phyloP scores from a whole-genome alignment of 116 monocot species.

The Papilionanthe hybrid region DNA sequence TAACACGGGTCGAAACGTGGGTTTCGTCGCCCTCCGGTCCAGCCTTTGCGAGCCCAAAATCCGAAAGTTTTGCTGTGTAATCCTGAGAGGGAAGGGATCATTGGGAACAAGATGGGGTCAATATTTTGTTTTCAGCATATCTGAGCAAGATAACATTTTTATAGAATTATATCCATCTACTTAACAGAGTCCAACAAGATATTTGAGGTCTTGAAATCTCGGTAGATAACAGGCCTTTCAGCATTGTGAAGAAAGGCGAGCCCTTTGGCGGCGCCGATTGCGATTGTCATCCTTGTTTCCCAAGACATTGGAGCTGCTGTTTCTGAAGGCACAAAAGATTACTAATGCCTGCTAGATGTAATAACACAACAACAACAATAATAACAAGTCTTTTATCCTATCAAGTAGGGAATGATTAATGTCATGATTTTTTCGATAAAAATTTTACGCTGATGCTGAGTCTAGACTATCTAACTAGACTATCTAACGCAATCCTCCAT shows the following conservation, averaged over 20 bases:
- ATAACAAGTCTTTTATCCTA: too few relatives aligned
- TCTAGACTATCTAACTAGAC: too few relatives aligned
- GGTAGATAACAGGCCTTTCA: constrained; percentile 29
- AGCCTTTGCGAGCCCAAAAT: constrained; percentile 35
- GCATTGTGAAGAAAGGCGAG: constrained; percentile 31
- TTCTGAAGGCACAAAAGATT: constrained; percentile 5
- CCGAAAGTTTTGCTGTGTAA: constrained; percentile 26
- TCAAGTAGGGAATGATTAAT: too few relatives aligned
- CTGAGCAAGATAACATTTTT: background rate
- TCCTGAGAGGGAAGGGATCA: constrained; percentile 11
- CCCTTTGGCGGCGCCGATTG: constrained; percentile 22
- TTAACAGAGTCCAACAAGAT: constrained; percentile 35
- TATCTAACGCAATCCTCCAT: too few relatives aligned
- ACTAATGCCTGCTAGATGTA: background rate
- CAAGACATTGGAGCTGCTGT: constrained; percentile 28
- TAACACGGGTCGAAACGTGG: constrained; percentile 29
- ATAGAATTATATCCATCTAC: background rate
- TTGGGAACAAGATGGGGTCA: constrained; percentile 1
- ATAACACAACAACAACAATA: background rate
- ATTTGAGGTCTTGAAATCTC: constrained; percentile 38
- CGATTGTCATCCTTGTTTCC: constrained; percentile 21
- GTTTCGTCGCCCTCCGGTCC: constrained; percentile 31
- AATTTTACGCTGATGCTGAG: too few relatives aligned
- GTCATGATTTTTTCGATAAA: too few relatives aligned
- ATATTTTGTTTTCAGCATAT: background rate